Evolutionary conservation across 352 stramenopile species (phyloP), one percentile per base, ranked within the genome.

Genomic region (Pythium volutum): DNA sequence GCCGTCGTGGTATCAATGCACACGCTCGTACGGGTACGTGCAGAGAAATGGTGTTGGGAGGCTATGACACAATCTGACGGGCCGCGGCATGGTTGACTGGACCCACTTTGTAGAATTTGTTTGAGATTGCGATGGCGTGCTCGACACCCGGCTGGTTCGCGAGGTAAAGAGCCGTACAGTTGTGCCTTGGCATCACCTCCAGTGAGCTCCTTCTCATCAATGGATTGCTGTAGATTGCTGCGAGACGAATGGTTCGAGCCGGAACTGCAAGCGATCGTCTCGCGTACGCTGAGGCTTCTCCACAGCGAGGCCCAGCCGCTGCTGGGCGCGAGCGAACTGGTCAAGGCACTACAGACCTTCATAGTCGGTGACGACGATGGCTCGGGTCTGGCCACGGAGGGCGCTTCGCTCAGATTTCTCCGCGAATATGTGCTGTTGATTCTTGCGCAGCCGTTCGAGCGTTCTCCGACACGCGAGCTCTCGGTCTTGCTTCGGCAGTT

Each of bases 81-180:
- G 18, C 2, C 18, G 36, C n/a, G 18, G 7, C n/a, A 20, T 7
- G 20, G 27, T 8, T n/a, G 41, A 18, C 7, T 43, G 12, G 6
- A 43, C 38, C 6, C 31, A n/a, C n/a, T n/a, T n/a, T n/a, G 6
- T 45, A 81, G 76, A 71, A 79, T 38, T 52, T 60, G 10, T 78
- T 74, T 47, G 38, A 61, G 6, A 59, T 80, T 9, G 56, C 74
- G 8, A 51, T 18, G 18, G 59, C 64, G 15, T 51, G 74, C 4
- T 79, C 73, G 1, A 67, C 52, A 29, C 59, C 66, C 31, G 76
- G 73, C 0, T 84, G 76, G 76, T 46, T 84, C 31, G 56, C 42
- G n/a, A 36, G 54, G 66, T 73, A 26, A 36, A 15, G 3, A 8
- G 1, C 31, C 31, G 31, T 36, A 8, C 0, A 36, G 31, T 36